Conservation (phyloP, 371 early-diverging fungal species). For the Batrachochytrium dendrobatidis region DNA sequence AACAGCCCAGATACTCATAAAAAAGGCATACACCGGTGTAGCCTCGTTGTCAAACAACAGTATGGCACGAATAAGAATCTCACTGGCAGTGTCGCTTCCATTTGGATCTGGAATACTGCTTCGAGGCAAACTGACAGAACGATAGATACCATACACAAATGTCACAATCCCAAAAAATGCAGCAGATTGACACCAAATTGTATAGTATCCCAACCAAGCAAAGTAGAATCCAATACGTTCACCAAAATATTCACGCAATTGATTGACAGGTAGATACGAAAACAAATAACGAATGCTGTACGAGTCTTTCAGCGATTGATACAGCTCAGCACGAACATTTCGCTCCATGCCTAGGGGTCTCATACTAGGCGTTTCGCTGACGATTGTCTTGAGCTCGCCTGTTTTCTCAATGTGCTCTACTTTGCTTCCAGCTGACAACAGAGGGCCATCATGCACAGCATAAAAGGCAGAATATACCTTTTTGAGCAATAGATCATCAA, state of each 20-base stretch:
- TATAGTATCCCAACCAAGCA: conserved; percentile 45
- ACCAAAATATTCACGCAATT: conserved; percentile 48
- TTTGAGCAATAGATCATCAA: conserved; percentile 20
- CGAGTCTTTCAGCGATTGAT: neutral
- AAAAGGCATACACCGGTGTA: conserved; percentile 45
- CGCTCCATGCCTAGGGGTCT: neutral
- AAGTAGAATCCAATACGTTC: conserved; percentile 56
- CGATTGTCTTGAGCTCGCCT: neutral
- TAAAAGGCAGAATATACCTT: conserved; percentile 24
- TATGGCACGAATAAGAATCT: neutral
- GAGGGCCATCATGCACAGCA: conserved; percentile 34
- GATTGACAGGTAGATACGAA: conserved; percentile 26
- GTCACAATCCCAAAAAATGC: conserved; percentile 37
- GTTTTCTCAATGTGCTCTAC: conserved; percentile 2
- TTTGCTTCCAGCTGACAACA: neutral
- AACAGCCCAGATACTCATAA: conserved; percentile 47
- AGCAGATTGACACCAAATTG: conserved; percentile 39
- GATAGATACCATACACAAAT: conserved; percentile 39
- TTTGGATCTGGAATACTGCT: neutral
- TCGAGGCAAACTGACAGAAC: neutral
- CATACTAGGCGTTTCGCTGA: conserved; percentile 4
- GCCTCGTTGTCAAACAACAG: conserved; percentile 48
- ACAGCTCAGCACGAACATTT: conserved; percentile 9
- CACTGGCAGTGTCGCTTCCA: neutral
- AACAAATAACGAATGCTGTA: neutral